phyloP scores from a whole-genome alignment of 306 rosid genomes.

The Oemleria cerasiformis region DNA sequence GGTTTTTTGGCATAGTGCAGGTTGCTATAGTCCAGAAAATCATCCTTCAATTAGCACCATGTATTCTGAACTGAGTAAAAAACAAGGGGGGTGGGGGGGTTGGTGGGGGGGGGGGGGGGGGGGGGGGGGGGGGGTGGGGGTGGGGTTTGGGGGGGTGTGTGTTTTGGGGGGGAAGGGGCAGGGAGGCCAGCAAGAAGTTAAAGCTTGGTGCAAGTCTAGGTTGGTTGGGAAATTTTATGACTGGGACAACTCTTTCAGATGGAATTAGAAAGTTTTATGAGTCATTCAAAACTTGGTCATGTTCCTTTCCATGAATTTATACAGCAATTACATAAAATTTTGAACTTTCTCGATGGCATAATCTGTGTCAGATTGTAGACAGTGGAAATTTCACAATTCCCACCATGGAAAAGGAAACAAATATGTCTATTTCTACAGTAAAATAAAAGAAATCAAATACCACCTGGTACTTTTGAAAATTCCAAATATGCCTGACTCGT shows the following conservation, averaged over 20 bases:
- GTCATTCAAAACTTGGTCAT: not conserved
- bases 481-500: constrained; percentile 59
- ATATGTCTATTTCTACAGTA: not conserved
- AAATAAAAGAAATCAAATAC: constrained; percentile 1
- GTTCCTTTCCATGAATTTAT: not conserved
- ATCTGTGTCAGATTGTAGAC: not conserved
- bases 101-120: no score
- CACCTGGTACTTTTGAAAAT: constrained; percentile 71
- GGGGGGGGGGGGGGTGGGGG: no score
- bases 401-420: not conserved
- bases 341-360: not conserved
- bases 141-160: no score
- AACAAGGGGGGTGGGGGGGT: no score
- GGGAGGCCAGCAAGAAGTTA: not conserved
- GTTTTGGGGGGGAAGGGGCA: no score
- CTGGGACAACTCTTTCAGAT: not conserved
- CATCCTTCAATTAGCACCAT: no score
- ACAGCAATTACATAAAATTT: not conserved
- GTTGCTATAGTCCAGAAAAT: no score
- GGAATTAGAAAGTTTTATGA: not conserved
- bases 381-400: not conserved
- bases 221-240: not conserved
- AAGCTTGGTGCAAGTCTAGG: not conserved
- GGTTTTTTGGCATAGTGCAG: not conserved
- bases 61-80: no score